Evolutionary conservation across 2,329 filamentous ascomycete genomes (phyloP).

Genomic region (Aspergillus pseudoterreus): DNA sequence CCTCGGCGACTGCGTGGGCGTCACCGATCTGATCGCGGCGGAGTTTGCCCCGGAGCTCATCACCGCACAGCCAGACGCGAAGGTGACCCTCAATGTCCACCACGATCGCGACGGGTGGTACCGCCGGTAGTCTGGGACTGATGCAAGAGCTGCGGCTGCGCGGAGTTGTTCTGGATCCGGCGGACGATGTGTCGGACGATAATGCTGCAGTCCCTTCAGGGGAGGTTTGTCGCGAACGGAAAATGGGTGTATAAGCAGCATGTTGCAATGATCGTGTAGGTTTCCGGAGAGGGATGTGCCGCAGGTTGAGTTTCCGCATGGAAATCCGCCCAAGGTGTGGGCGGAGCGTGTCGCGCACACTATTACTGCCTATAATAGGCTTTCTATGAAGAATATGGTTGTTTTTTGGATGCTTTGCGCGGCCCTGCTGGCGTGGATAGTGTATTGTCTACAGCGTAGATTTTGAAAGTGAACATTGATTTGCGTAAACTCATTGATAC

Average conservation of each 20-base stretch:
- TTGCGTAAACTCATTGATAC: background rate
- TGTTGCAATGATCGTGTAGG: slow-evolving; percentile 19
- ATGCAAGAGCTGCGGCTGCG: slow-evolving; percentile 13
- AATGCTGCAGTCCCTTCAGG: slow-evolving; percentile 15
- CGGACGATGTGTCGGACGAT: slow-evolving; percentile 14
- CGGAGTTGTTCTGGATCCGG: slow-evolving; percentile 17
- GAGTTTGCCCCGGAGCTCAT: slow-evolving; percentile 15
- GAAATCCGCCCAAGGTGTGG: slow-evolving; percentile 14
- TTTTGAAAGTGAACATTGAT: background rate
- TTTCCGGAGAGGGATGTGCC: slow-evolving; percentile 18
- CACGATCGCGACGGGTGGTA: slow-evolving; percentile 15
- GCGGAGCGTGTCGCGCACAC: slow-evolving; percentile 14
- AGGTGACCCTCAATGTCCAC: slow-evolving; percentile 16
- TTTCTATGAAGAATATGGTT: slow-evolving; percentile 15
- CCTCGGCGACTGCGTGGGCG: slow-evolving; percentile 25
- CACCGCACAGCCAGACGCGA: slow-evolving; percentile 19
- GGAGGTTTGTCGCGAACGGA: slow-evolving; percentile 6
- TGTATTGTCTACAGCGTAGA: background rate
- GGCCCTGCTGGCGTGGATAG: background rate
- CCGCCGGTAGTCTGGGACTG: slow-evolving; percentile 7
- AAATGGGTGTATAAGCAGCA: slow-evolving; percentile 10
- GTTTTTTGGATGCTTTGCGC: slow-evolving; percentile 5
- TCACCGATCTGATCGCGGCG: slow-evolving; percentile 12
- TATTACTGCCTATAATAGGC: slow-evolving; percentile 11
- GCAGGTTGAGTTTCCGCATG: slow-evolving; percentile 2